Percentiles rank a stretch among this genome's conserved stretches.
Evolutionary conservation across 2,329 filamentous ascomycete species (phyloP).

Genomic region (Ramularia endophylla): DNA sequence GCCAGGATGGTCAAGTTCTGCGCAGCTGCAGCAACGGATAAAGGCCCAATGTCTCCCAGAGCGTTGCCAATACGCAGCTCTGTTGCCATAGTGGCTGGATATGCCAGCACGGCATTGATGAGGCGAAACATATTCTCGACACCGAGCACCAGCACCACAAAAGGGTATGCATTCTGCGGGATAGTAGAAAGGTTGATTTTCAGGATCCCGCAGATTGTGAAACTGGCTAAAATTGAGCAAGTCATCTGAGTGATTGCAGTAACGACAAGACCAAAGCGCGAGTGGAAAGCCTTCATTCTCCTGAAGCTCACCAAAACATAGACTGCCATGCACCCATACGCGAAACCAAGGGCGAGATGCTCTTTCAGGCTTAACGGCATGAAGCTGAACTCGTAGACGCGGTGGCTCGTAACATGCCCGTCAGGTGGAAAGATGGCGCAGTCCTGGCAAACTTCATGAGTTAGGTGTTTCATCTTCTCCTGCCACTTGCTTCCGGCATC

Average conservation of each 20-base stretch:
- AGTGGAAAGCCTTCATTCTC: slow-evolving; percentile 69
- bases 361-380: slow-evolving; percentile 65
- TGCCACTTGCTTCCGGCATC: slow-evolving; percentile 62
- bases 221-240: slow-evolving; percentile 70
- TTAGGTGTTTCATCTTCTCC: slow-evolving; percentile 50
- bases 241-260: slow-evolving; percentile 61
- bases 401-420: slow-evolving; percentile 49
- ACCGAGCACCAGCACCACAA: slow-evolving; percentile 70
- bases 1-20: slow-evolving; percentile 65
- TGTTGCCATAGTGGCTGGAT: slow-evolving; percentile 62
- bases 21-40: slow-evolving; percentile 60
- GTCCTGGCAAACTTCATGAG: slow-evolving; percentile 43
- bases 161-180: slow-evolving; percentile 66
- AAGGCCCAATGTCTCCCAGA: slow-evolving; percentile 64
- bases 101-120: slow-evolving; percentile 70
- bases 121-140: slow-evolving; percentile 69
- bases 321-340: slow-evolving; percentile 57
- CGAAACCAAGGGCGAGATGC: slow-evolving; percentile 56
- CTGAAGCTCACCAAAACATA: slow-evolving; percentile 64
- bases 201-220: slow-evolving; percentile 70
- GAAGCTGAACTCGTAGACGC: slow-evolving; percentile 73
- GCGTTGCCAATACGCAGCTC: slow-evolving; percentile 66
- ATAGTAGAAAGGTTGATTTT: slow-evolving; percentile 70
- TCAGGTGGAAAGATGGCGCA: slow-evolving; percentile 63
- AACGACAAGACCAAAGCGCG: slow-evolving; percentile 63